Conservation (phyloP, 208 protist species). For the Acanthamoeba culbertsoni region DNA sequence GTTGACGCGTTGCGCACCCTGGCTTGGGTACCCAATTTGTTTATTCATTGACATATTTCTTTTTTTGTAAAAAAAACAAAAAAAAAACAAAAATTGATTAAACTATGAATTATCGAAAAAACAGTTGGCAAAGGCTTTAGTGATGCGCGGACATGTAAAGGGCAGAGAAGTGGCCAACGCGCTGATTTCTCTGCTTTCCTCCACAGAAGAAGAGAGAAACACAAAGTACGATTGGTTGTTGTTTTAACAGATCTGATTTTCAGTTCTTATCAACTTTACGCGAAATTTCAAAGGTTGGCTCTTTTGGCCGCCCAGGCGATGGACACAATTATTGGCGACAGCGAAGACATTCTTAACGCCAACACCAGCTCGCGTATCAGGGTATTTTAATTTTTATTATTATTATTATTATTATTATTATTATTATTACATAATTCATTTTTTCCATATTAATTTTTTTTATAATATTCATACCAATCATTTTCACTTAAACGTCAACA, state of each 20-base stretch:
- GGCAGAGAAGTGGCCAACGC: neutral
- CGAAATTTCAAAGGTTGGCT: neutral
- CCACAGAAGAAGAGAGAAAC: neutral
- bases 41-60: too few relatives aligned
- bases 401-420: neutral
- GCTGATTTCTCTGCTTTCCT: neutral
- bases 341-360: neutral
- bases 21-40: neutral
- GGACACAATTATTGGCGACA: neutral
- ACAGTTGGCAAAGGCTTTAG: conserved; percentile 24
- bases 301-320: neutral
- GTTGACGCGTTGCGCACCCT: neutral
- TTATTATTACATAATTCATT: neutral
- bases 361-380: conserved; percentile 3
- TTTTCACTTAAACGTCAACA: neutral
- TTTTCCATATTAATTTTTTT: neutral
- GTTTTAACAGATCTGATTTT: neutral
- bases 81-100: too few relatives aligned
- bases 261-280: too few relatives aligned
- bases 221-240: neutral
- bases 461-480: neutral
- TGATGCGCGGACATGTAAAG: conserved; percentile 21
- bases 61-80: too few relatives aligned
- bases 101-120: too few relatives aligned
- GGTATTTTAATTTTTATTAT: neutral